Evolutionary conservation across 202 grass and related monocot species (phyloP), one percentile per base, ranked within the genome.

Genomic region (Panicum hallii): DNA sequence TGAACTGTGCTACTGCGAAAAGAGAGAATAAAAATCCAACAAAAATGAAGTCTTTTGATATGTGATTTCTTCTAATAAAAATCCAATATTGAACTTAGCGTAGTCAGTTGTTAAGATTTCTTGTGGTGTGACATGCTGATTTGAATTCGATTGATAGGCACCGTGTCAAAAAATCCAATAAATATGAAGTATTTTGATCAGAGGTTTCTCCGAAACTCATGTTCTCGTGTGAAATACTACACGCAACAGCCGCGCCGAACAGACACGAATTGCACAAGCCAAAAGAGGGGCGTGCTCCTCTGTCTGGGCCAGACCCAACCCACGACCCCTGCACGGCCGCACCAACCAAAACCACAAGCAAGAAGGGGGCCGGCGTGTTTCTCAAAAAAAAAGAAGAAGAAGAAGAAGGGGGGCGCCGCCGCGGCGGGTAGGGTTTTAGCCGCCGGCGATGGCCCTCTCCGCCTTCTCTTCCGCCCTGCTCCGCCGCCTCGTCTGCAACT

Each of bases 371-470:
- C 36, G 36, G 26, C 26, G 26, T 26, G 26, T 26, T 26, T 26
- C 26, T 26, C 26, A 26, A 26, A 26, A 26, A 26, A 26, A 26
- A 26, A 26, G 1, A 26, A 26, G 26, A 26, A 26, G 26, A 26
- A 26, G 26, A 42, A 50, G 58, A n/a, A 14, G 60, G 11, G 8
- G 6, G 3, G n/a, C 36, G 36, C 4, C 36, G 36, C 36, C 36
- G 36, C n/a, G 40, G 32, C 63, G 61, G 70, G 34, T 77, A 86
- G 88, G 88, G 83, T 92, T 89, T 45, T 64, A 61, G 50, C 63
- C 36, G 65, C 45, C 70, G 54, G 52, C 78, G 45, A 94, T 92
- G 92, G 88, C 86, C 48, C 78, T 87, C 84, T 84, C 86, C 63
- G 75, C 86, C 40, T 84, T 82, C 30, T 69, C 61, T 28, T 80